Conservation (phyloP, 371 early-diverging fungal species). For the Gilbertella persicaria region DNA sequence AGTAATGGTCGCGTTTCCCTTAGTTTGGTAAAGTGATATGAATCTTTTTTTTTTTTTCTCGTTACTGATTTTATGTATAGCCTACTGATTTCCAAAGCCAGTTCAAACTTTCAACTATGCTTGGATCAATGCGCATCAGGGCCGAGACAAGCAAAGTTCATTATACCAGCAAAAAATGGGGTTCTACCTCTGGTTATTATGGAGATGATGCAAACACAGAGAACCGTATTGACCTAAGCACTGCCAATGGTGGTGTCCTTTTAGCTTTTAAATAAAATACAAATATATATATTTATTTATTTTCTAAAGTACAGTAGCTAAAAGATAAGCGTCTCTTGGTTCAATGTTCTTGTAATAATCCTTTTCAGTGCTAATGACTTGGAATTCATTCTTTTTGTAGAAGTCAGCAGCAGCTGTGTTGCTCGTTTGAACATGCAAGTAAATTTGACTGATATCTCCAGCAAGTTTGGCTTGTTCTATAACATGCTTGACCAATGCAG, state of each 20-base stretch:
- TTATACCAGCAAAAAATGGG: neutral
- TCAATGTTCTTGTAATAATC: conserved; percentile 89
- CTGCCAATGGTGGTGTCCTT: neutral
- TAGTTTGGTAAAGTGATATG: neutral
- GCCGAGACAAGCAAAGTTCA: neutral
- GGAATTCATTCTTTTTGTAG: conserved; percentile 86
- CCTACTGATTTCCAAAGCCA: neutral
- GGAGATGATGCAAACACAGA: neutral
- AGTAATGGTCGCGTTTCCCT: neutral
- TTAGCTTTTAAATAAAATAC: neutral
- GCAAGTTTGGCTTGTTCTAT: conserved; percentile 51
- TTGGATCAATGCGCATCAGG: neutral
- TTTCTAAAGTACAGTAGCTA: conserved; percentile 48
- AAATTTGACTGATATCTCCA: conserved; percentile 57
- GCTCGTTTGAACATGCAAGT: conserved; percentile 89
- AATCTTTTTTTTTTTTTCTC: neutral
- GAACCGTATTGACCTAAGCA: neutral
- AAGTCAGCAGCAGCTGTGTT: conserved; percentile 88
- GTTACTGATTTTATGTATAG: too few species aligned
- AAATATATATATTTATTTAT: neutral
- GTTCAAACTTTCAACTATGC: neutral
- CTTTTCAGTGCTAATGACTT: conserved; percentile 60
- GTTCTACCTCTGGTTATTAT: neutral
- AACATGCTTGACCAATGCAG: conserved; percentile 62
- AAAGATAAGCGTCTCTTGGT: conserved; percentile 80